Conservation (phyloP, 2,329 filamentous ascomycete species). For the Cladosporium austrohemisphaericum region DNA sequence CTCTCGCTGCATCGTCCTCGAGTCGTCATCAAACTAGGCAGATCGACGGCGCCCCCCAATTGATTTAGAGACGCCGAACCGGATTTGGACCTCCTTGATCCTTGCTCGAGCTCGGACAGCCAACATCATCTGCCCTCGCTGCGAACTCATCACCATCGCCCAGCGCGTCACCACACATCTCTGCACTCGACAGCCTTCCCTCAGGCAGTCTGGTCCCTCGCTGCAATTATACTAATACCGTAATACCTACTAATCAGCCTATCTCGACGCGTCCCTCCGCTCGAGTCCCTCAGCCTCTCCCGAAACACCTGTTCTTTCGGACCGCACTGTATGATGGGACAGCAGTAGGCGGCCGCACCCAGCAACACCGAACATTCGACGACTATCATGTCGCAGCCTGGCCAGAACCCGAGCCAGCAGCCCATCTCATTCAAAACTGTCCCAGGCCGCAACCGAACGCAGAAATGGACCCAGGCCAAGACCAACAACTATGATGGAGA, state of each 20-base stretch:
- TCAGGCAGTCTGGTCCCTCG: neutral
- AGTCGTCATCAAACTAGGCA: neutral
- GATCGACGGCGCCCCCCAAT: neutral
- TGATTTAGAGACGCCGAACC: neutral
- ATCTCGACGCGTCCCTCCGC: neutral
- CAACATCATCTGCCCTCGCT: neutral
- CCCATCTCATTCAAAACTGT: slow-evolving; percentile 72
- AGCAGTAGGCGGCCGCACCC: neutral
- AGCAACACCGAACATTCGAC: neutral
- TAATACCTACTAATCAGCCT: slow-evolving; percentile 2
- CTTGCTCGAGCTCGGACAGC: slow-evolving; percentile 1
- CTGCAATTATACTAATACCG: neutral
- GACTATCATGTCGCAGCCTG: slow-evolving; percentile 22
- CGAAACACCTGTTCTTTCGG: neutral
- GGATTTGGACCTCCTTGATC: neutral
- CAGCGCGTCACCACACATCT: neutral
- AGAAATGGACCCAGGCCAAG: slow-evolving; percentile 92
- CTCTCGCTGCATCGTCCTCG: no score
- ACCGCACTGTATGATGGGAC: slow-evolving; percentile 7
- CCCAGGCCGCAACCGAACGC: slow-evolving; percentile 82
- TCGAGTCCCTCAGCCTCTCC: neutral
- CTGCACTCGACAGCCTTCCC: neutral
- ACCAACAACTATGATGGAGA: slow-evolving; percentile 84
- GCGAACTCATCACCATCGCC: neutral
- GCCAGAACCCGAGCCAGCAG: slow-evolving; percentile 28